Base-by-base conservation (phyloP, 2,329 filamentous ascomycete species). In the Pseudopyricularia cyperi region DNA sequence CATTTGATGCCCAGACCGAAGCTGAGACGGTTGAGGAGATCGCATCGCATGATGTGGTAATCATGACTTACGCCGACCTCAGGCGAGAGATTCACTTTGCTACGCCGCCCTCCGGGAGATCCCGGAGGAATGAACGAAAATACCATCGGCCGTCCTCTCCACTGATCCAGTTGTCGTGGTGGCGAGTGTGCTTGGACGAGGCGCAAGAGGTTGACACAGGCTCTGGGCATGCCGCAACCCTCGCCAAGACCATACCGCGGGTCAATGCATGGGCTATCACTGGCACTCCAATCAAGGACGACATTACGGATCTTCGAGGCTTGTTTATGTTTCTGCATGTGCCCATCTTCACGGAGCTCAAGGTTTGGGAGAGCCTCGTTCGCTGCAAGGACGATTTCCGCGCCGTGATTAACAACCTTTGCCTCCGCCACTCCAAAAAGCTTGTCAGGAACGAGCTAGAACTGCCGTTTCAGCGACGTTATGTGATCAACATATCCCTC, bases 141-240 rank as follows among this genome's bases (percentile, higher is more conserved):
- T 84, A 87, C 52, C 73, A 81, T 54, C 75, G 82, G 28, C 74
- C 76, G 3, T 82, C 75, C 50, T 93, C 88, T 4, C 90, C 90
- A 0, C 71, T 97, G 7, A 81, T 90, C 9, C 79, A 86, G 57
- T 79, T 96, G 17, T 80, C 76, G 1, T 97, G 89, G 89, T 96
- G 89, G 89, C 77, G 91, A 42, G 79, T 95, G 1, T 82, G 81
- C 52, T 72, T 86, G 1, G 83, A 86, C 54, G 89, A 83, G 70
- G 83, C 91, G 0, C 93, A 98, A 62, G 95, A 95, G 85, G 82
- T 97, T 42, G 91, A 97, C 63, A 91, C 80, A 57, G 89, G 89
- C 33, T 82, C 94, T 4, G 90, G 82, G 59, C 83, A 88, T 58
- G 87, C 91, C 28, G 90, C 93, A 1, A 79, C 76, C 47, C 82